Base-by-base conservation (phyloP, 371 early-diverging fungal species). In the Apophysomyces sp. region DNA sequence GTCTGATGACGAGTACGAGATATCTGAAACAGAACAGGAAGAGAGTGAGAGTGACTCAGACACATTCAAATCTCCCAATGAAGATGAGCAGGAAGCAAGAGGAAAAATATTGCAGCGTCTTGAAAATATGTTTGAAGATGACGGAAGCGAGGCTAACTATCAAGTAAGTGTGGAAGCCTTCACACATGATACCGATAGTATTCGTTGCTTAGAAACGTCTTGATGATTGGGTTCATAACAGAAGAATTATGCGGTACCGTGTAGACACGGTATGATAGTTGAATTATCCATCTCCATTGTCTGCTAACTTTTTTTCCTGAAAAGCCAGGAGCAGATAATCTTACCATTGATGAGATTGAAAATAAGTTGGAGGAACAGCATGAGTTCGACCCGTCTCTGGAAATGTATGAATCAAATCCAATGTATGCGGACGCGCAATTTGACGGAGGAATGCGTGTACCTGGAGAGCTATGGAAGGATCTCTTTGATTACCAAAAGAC, bases 401-500 rank as follows among this genome's bases (percentile, higher is more conserved):
- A 95, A 65, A 80, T 86, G 16, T 81, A 63, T 58, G 57, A 76
- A 39, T 81, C 89, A 0, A 86, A 89, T 55, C 92, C 91, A 0
- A 69, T 49, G 6, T 74, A 77, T 37, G 68, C 80, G 2, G 95
- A 94, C 67, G 77, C 80, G 52, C 60, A 67, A 26, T 70, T 90
- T 67, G 85, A 86, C 4, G 78, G 72, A n/a, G 81, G 80, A 1
- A 77, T 84, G 57, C 69, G 68, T 3, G 83, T 97, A 13, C 97
- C 99, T 1, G 92, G 91, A 1, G 94, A 94, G 41, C 81, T 98
- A 12, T 91, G 90, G 82, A 72, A 76, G n/a, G 83, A 84, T 26
- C 78, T 99, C 5, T 94, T 98, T 70, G 92, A 91, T 29, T 98
- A 99, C 77, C 99, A 99, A 78, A 83, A 86, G 65, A 92, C 92